Evolutionary conservation across 2,329 filamentous ascomycete genomes (phyloP), one percentile per base, ranked within the genome.

Genomic region (Cyclaneusma minus): DNA sequence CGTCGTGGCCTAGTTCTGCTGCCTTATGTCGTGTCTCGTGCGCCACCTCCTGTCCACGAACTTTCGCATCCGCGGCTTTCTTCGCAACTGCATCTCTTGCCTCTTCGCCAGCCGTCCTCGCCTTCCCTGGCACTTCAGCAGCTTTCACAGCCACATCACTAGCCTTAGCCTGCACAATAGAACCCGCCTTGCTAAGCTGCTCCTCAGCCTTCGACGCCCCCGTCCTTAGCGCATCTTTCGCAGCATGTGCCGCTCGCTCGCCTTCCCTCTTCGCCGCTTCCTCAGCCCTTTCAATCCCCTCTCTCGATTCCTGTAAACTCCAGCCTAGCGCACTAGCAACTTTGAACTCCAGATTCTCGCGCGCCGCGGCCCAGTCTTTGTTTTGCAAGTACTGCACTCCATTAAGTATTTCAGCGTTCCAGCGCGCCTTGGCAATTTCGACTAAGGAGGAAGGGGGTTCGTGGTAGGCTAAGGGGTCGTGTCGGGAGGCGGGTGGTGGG

Each of bases 361-460:
- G 62, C 28, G 73, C 60, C 27, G 61, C 60, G 25, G 58, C 52
- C 75, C 74, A 82, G 47, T 78, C 67, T 33, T 64, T 70, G 17
- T 53, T 60, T 51, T 83, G 69, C 30, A 69, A 64, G 62, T 68
- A 75, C 31, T 59, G 60, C 29, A 78, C 74, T 27, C 74, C 62
- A 33, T 60, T 59, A 47, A 76, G 65, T 18, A 87, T 51, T 50
- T 87, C 79, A 26, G 63, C 51, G 49, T 89, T 87, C 80, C 80
- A 87, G 33, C 68, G 60, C 42, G 80, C 74, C 56, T 87, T 87
- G 40, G 74, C 61, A 18, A 68, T 57, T 45, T 84, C 77, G 28
- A 71, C 46, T 25, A 79, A 54, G 24, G 61, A 60, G 15, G 62
- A 59, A 34, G 64, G 57, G 38, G 66, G 56, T 27, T 63, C 51